A percentile compares a stretch with the other conserved stretches of the same genome.
Conservation (phyloP, 2,329 filamentous ascomycete genomes). For the Penicillium fuscoglaucum region DNA sequence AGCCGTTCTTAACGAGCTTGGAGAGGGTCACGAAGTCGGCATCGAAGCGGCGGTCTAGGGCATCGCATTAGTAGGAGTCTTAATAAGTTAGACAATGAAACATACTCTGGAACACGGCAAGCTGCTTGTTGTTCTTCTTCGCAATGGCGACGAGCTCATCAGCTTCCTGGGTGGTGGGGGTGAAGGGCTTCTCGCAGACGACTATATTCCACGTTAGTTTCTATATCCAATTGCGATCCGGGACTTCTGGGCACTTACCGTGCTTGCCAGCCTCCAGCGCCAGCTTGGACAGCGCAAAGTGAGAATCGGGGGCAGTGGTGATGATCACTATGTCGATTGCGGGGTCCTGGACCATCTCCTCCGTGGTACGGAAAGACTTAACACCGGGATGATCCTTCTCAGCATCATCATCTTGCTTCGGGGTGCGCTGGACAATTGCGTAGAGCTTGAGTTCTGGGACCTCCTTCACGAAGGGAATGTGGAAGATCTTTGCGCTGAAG, state of each 20-base stretch:
- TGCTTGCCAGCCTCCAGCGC: slow-evolving; percentile 72
- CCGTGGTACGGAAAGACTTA: slow-evolving; percentile 63
- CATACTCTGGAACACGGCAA: slow-evolving; percentile 69
- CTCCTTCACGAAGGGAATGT: slow-evolving; percentile 73
- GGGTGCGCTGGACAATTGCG: slow-evolving; percentile 73
- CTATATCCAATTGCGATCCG: not conserved
- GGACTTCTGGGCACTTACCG: slow-evolving; percentile 31
- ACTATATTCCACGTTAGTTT: slow-evolving; percentile 44
- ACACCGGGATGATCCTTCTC: slow-evolving; percentile 65
- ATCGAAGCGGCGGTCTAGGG: slow-evolving; percentile 68
- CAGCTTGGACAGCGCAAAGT: slow-evolving; percentile 64
- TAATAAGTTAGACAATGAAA: not conserved
- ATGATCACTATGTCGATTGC: slow-evolving; percentile 69
- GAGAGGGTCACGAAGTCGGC: slow-evolving; percentile 71
- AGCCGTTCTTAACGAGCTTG: slow-evolving; percentile 59
- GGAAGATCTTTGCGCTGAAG: slow-evolving; percentile 73
- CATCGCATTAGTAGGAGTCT: slow-evolving; percentile 6
- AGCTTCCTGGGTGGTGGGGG: slow-evolving; percentile 68
- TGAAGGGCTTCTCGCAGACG: slow-evolving; percentile 80
- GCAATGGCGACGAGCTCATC: slow-evolving; percentile 61
- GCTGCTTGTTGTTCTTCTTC: slow-evolving; percentile 50
- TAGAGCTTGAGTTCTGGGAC: slow-evolving; percentile 67
- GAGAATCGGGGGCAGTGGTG: slow-evolving; percentile 69
- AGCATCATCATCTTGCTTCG: slow-evolving; percentile 64
- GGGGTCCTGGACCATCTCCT: slow-evolving; percentile 65